Percentiles rank a stretch among this genome's conserved stretches.
phyloP scores from a whole-genome alignment of 2,329 filamentous ascomycete genomes.

The Colletotrichum sp. region DNA sequence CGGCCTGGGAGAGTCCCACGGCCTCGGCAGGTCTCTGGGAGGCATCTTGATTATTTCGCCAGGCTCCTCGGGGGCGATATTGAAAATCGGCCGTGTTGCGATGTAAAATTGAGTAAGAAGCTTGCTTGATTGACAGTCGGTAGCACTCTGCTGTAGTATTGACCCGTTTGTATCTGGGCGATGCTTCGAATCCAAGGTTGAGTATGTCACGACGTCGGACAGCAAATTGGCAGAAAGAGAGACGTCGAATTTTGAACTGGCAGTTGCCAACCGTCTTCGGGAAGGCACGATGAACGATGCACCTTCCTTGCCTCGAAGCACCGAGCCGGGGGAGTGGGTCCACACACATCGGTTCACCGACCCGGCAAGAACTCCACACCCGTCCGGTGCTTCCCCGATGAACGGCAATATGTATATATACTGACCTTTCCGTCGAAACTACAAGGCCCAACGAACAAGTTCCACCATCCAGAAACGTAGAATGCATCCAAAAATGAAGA shows the following conservation, averaged over 20 bases:
- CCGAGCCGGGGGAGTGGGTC: not conserved
- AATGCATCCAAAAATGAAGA: not conserved
- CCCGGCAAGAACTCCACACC: not conserved
- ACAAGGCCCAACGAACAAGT: not conserved
- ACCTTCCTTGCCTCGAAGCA: not conserved
- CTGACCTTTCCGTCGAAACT: not conserved
- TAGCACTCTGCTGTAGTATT: not conserved
- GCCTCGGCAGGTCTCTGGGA: not conserved
- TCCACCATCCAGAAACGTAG: not conserved
- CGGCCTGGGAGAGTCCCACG: not conserved
- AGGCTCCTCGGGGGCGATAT: not conserved
- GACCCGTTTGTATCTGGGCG: not conserved
- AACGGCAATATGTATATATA: not conserved
- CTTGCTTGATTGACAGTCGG: not conserved
- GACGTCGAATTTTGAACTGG: not conserved
- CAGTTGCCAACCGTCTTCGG: not conserved
- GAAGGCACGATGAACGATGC: not conserved
- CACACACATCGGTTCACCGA: accelerated
- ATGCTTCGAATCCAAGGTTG: not conserved
- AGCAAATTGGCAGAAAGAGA: not conserved
- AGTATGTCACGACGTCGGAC: not conserved
- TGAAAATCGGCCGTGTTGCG: not conserved
- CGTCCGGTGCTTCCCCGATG: not conserved
- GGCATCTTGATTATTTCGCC: not conserved
- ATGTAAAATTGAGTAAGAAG: not conserved